These are phyloP conservation scores for Tranzscheliella williamsii DNA, from an alignment of 1,284 basidiomycete species.

Conservation along the genomic window DNA sequence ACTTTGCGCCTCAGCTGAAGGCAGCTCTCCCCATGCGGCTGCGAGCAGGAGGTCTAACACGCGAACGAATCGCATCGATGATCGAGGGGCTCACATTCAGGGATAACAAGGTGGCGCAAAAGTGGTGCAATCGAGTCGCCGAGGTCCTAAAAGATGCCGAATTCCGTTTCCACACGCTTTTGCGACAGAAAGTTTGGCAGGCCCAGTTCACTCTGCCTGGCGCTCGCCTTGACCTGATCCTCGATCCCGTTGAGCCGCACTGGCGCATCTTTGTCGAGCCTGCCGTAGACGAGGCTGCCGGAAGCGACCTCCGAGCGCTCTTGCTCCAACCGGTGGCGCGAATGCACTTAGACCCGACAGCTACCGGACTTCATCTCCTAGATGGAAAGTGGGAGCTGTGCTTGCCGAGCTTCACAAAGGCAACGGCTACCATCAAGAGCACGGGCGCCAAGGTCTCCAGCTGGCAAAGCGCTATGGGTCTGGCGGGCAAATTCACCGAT, in stretches of 20 bases:
- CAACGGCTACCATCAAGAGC: constrained; percentile 71
- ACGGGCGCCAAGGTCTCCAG: constrained; percentile 74
- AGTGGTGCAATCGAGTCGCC: constrained; percentile 73
- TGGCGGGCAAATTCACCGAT: constrained; percentile 71
- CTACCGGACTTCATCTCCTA: constrained; percentile 65
- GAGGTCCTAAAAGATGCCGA: constrained; percentile 65
- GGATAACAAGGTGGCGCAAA: constrained; percentile 67
- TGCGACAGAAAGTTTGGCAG: constrained; percentile 80
- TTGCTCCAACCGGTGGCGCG: constrained; percentile 78
- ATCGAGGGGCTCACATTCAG: constrained; percentile 58
- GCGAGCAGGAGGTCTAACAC: constrained; percentile 46
- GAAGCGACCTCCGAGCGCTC: constrained; percentile 75
- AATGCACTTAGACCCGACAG: constrained; percentile 64
- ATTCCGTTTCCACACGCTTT: constrained; percentile 43
- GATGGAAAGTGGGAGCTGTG: constrained; percentile 80
- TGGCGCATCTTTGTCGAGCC: constrained; percentile 77
- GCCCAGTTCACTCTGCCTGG: constrained; percentile 75
- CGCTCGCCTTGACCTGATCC: constrained; percentile 74
- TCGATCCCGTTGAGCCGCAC: constrained; percentile 77
- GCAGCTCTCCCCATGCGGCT: constrained; percentile 83
- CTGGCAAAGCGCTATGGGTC: constrained; percentile 83
- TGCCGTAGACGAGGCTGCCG: constrained; percentile 72
- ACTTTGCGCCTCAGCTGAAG: constrained; percentile 76
- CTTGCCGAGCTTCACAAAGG: constrained; percentile 69
- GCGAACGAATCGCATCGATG: constrained; percentile 67